Percentiles rank a stretch among this genome's conserved stretches.
Conservation (phyloP, 768 basidiomycete species). For the Kwoniella europaea region DNA sequence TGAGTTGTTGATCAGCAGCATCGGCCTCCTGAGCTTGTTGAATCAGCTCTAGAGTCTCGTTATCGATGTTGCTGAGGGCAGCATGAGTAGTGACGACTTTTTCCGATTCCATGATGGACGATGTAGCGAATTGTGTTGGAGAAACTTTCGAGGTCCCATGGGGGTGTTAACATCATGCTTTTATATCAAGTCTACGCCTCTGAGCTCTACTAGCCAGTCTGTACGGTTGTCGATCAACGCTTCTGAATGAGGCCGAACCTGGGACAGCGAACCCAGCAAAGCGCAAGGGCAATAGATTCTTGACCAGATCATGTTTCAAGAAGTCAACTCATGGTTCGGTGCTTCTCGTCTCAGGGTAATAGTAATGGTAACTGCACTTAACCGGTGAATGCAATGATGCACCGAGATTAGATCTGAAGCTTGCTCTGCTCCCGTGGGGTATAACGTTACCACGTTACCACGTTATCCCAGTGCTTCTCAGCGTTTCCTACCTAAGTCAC, state of each 20-base stretch:
- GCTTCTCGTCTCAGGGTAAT: background rate
- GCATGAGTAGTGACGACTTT: background rate
- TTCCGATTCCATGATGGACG: background rate
- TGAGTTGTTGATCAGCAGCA: constrained; percentile 23
- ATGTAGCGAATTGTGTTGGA: background rate
- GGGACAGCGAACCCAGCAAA: background rate
- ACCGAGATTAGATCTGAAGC: background rate
- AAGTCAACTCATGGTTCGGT: background rate
- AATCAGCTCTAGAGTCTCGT: constrained; percentile 13
- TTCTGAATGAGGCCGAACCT: background rate
- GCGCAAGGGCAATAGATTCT: no score
- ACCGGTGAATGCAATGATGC: background rate
- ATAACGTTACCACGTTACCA: no score
- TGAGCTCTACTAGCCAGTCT: background rate
- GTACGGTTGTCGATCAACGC: no score
- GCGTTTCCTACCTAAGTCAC: no score
- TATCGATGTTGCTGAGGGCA: background rate
- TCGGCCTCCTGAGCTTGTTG: constrained; percentile 18
- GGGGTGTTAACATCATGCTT: background rate
- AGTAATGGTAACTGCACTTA: background rate
- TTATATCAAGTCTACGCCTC: background rate
- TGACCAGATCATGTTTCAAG: background rate
- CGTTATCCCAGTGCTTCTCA: no score
- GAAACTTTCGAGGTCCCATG: background rate
- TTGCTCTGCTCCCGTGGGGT: no score